phyloP scores from a whole-genome alignment of 768 basidiomycete species.

The Mrakia blollopis region DNA sequence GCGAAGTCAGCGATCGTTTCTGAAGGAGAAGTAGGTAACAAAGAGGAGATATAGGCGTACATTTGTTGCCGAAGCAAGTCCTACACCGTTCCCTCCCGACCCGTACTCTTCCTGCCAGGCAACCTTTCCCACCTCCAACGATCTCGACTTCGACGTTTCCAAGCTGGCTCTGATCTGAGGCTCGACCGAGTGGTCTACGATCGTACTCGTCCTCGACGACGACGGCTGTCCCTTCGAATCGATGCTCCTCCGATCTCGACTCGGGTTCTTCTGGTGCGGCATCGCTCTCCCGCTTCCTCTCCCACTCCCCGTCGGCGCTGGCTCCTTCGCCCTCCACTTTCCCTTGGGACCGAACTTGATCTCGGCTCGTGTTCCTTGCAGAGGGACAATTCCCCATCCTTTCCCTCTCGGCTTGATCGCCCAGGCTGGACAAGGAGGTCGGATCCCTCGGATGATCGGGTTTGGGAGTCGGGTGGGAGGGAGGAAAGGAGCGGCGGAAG shows the following conservation, averaged over 20 bases:
- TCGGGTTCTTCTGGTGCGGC: not conserved
- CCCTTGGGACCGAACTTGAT: constrained; percentile 32
- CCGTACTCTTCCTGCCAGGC: constrained; percentile 6
- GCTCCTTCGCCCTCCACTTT: constrained; percentile 26
- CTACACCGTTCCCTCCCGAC: not conserved
- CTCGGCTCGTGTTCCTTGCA: constrained; percentile 18
- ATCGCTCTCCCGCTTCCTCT: constrained; percentile 1
- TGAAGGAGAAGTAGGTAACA: not conserved
- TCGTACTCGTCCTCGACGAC: not conserved
- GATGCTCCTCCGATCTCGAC: constrained; percentile 8
- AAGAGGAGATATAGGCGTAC: not conserved
- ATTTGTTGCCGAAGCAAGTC: not conserved
- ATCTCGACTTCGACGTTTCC: not conserved
- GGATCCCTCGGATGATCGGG: constrained; percentile 9
- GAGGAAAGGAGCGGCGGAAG: not conserved
- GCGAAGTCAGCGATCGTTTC: not conserved
- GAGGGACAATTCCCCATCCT: constrained; percentile 30
- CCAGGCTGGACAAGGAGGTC: constrained; percentile 24
- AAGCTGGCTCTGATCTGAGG: not conserved
- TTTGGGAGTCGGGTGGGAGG: constrained; percentile 4
- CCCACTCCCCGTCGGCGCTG: not conserved
- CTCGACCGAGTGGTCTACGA: not conserved
- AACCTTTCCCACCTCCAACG: not conserved
- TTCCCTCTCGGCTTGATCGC: constrained; percentile 22
- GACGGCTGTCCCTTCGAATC: constrained; percentile 7